Percentiles rank a stretch among this genome's conserved stretches.
phyloP scores from a whole-genome alignment of 2,329 filamentous ascomycete species.

The Verticillium zaregamsianum region DNA sequence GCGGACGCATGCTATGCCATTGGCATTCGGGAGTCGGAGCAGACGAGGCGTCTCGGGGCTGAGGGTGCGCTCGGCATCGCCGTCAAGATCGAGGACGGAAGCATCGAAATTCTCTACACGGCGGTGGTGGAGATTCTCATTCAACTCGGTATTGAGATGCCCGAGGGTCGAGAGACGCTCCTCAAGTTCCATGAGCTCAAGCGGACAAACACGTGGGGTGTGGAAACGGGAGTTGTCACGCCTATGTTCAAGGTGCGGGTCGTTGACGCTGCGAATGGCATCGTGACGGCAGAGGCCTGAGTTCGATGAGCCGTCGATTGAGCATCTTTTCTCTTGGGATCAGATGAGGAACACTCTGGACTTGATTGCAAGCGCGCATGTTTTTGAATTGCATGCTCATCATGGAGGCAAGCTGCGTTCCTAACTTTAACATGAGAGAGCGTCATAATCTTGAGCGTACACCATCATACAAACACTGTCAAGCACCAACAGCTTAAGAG shows the following conservation, averaged over 20 bases:
- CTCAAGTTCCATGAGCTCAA: conserved; percentile 25
- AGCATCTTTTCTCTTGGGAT: not conserved
- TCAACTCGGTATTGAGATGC: conserved; percentile 33
- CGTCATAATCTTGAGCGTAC: too few relatives aligned
- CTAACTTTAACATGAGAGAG: too few relatives aligned
- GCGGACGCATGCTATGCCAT: conserved; percentile 45
- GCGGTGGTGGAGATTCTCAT: conserved; percentile 38
- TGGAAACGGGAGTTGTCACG: conserved; percentile 27
- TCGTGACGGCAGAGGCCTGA: not conserved
- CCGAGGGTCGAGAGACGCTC: conserved; percentile 23
- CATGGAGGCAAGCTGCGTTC: too few relatives aligned
- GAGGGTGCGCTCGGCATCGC: conserved; percentile 36
- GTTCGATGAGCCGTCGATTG: not conserved
- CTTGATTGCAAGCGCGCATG: too few relatives aligned
- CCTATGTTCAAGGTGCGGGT: conserved; percentile 7
- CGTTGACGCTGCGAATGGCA: not conserved
- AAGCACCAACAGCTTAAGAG: too few relatives aligned
- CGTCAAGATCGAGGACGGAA: conserved; percentile 46
- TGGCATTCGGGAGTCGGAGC: conserved; percentile 31
- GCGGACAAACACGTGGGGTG: conserved; percentile 31
- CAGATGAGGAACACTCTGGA: not conserved
- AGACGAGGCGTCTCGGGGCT: conserved; percentile 29
- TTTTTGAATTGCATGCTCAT: too few relatives aligned
- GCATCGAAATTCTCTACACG: conserved; percentile 35
- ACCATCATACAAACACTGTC: too few relatives aligned